Percentiles rank a stretch among this genome's conserved stretches.
These are phyloP conservation scores for Jimgerdemannia lactiflua DNA, from an alignment of 192 early-diverging fungal species.

Conservation along the genomic window DNA sequence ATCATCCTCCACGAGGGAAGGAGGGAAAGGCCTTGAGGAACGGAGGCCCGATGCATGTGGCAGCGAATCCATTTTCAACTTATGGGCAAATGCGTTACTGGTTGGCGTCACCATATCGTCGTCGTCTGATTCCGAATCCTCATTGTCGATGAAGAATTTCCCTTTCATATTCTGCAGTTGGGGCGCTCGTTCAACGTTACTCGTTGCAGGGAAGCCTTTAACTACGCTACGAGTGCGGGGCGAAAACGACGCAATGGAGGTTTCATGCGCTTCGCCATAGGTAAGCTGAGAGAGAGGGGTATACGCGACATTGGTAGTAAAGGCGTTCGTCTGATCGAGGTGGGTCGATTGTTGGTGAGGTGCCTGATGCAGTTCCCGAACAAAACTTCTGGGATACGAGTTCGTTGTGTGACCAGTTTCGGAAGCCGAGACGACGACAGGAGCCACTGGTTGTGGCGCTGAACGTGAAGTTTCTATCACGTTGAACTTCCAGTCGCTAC, in stretches of 20 bases:
- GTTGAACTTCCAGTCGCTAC: not conserved
- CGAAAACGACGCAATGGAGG: not conserved
- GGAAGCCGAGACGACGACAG: not conserved
- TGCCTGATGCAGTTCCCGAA: not conserved
- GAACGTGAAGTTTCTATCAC: not conserved
- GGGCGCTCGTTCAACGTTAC: not conserved
- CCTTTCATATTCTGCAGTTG: not conserved
- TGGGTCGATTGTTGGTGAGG: not conserved
- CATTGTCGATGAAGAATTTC: conserved; percentile 3
- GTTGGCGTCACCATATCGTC: not conserved
- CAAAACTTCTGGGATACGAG: not conserved
- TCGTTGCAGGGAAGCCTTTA: not conserved
- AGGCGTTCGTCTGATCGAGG: not conserved
- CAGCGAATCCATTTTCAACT: not conserved
- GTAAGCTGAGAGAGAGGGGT: not conserved
- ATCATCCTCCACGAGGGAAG: not conserved
- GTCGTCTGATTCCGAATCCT: not conserved
- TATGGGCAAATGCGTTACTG: not conserved
- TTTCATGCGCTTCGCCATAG: not conserved
- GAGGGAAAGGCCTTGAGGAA: not conserved
- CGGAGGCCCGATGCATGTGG: not conserved
- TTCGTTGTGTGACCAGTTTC: not conserved
- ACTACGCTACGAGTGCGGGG: not conserved
- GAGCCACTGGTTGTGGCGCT: not conserved
- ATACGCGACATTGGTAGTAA: not conserved